phyloP scores from a whole-genome alignment of 345 rosid genomes.

The Camelina neglecta region DNA sequence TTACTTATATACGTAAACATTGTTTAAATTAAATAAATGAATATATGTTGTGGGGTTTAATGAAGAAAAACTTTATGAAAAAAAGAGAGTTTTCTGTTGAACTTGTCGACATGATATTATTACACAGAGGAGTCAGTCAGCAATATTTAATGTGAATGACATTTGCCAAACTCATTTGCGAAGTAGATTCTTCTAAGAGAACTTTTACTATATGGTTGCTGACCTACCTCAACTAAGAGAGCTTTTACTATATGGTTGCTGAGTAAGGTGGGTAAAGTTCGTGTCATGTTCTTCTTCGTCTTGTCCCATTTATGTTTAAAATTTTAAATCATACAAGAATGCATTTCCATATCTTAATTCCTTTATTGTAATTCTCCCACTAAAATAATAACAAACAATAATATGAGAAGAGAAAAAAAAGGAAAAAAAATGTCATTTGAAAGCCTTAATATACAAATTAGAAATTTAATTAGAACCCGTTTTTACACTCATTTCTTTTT shows the following conservation, averaged over 20 bases:
- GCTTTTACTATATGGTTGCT: neutral
- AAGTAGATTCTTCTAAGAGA: conserved; percentile 20
- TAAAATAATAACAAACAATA: too few species aligned
- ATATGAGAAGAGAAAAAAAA: too few species aligned
- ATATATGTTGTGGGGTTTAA: neutral
- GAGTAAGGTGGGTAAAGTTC: neutral
- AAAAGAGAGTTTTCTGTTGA: conserved; percentile 1
- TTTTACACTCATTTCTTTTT: too few species aligned
- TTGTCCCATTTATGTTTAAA: too few species aligned
- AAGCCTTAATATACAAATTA: too few species aligned
- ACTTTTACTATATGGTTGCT: neutral
- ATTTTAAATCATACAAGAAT: too few species aligned
- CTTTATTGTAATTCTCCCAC: too few species aligned
- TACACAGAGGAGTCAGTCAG: neutral
- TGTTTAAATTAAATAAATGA: neutral
- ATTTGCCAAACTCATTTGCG: conserved; percentile 2
- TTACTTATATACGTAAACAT: conserved; percentile 23
- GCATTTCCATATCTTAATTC: too few species aligned
- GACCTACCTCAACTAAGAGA: neutral
- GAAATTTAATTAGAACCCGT: too few species aligned
- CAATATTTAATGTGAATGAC: conserved; percentile 19
- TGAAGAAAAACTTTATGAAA: neutral
- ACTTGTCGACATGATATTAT: neutral
- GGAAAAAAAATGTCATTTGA: too few species aligned
- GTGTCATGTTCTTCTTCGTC: too few species aligned